These are phyloP conservation scores for Baorangia bicolor DNA, from an alignment of 768 basidiomycete species.

Conservation along the genomic window DNA sequence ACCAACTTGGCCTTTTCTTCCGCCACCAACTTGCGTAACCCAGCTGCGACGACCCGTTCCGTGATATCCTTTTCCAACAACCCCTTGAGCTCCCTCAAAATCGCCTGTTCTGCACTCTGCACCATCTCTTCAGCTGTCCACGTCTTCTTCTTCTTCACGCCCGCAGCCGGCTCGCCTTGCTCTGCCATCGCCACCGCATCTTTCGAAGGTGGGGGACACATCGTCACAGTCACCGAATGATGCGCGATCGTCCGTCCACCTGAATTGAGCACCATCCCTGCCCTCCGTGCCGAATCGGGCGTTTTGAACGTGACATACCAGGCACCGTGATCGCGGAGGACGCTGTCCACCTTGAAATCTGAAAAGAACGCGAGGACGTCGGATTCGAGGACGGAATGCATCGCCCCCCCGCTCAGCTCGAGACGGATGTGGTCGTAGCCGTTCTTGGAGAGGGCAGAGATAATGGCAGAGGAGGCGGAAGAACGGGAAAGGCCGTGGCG, in stretches of 20 bases:
- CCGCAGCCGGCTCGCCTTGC: constrained; percentile 29
- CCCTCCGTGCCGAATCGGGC: constrained; percentile 60
- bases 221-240: constrained; percentile 56
- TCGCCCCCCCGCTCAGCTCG: constrained; percentile 44
- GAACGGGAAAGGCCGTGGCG: constrained; percentile 24
- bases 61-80: constrained; percentile 64
- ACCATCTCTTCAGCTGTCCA: constrained; percentile 57
- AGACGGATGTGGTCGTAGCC: constrained; percentile 67
- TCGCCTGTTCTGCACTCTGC: constrained; percentile 51
- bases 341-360: constrained; percentile 68
- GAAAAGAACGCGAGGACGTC: constrained; percentile 69
- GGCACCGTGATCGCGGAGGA: constrained; percentile 66
- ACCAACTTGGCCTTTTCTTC: constrained; percentile 47
- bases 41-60: constrained; percentile 56
- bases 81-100: constrained; percentile 54
- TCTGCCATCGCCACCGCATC: constrained; percentile 33
- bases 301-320: constrained; percentile 83
- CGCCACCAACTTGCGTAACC: constrained; percentile 50
- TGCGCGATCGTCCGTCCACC: constrained; percentile 54
- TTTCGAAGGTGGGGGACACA: constrained; percentile 38
- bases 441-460: constrained; percentile 55
- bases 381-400: constrained; percentile 57
- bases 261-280: constrained; percentile 59
- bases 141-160: constrained; percentile 41
- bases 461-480: constrained; percentile 17